phyloP scores from a whole-genome alignment of 148 eudicot genomes.

The Cornus controversa region DNA sequence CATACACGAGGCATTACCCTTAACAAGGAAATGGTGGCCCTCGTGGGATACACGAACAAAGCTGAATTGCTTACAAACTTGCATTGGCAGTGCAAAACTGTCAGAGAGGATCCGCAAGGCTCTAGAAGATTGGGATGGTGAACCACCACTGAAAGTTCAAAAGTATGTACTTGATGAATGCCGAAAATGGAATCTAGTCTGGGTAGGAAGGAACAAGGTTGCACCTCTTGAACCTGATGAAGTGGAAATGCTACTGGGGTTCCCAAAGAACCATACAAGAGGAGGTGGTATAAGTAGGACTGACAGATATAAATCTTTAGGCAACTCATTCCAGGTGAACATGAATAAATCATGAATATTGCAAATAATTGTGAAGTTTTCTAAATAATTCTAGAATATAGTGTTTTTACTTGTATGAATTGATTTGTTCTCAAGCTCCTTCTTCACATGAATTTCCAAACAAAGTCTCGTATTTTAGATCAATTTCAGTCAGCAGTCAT shows the following conservation, averaged over 20 bases:
- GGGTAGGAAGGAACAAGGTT: conserved; percentile 88
- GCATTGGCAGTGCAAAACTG: conserved; percentile 69
- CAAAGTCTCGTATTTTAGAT: not conserved
- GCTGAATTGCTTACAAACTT: conserved; percentile 80
- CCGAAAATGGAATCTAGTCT: conserved; percentile 82
- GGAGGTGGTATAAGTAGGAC: conserved; percentile 96
- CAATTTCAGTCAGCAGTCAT: too few relatives aligned
- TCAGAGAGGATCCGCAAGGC: conserved; percentile 66
- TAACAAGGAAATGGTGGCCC: conserved; percentile 86
- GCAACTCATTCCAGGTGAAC: conserved; percentile 89
- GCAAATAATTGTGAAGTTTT: not conserved
- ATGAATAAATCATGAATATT: not conserved
- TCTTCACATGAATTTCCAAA: not conserved
- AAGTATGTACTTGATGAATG: conserved; percentile 62
- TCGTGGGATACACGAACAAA: conserved; percentile 70
- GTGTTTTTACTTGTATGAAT: not conserved
- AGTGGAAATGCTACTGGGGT: conserved; percentile 82
- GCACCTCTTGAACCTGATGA: conserved; percentile 93
- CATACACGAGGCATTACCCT: conserved; percentile 67
- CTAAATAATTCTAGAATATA: not conserved
- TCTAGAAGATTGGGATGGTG: conserved; percentile 53
- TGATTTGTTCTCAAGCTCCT: not conserved
- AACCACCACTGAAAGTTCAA: conserved; percentile 58
- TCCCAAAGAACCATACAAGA: conserved; percentile 82
- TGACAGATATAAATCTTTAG: conserved; percentile 81